Conservation (phyloP, 2,329 filamentous ascomycete genomes). For the Stachybotrys chlorohalonatus region DNA sequence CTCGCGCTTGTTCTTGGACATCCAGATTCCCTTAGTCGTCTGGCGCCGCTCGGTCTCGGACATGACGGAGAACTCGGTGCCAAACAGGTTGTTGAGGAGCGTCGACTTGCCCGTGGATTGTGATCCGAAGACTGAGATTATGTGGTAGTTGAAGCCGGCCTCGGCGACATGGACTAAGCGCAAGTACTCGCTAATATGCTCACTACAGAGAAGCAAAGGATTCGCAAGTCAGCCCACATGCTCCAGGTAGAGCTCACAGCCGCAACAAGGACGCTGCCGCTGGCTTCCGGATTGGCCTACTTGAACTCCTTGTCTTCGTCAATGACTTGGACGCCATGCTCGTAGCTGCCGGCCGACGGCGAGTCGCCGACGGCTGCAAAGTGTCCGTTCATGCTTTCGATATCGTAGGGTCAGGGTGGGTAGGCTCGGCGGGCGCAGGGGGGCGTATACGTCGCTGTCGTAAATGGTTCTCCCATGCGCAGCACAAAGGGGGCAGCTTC, state of each 20-base stretch:
- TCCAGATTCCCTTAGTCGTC: slow-evolving; percentile 99
- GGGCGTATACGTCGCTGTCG: too few species aligned
- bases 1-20: slow-evolving; percentile 87
- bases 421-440: background rate
- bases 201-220: slow-evolving; percentile 34
- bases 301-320: slow-evolving; percentile 92
- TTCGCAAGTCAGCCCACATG: background rate
- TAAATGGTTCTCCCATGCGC: background rate
- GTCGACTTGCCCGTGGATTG: slow-evolving; percentile 99
- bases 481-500: background rate
- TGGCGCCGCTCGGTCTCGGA: slow-evolving; percentile 87
- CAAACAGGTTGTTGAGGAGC: slow-evolving; percentile 89
- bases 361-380: slow-evolving; percentile 65
- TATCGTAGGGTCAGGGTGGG: background rate
- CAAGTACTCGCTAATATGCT: slow-evolving; percentile 74
- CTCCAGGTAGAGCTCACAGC: background rate
- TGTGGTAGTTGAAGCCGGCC: slow-evolving; percentile 96
- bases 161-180: slow-evolving; percentile 69
- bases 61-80: slow-evolving; percentile 96
- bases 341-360: slow-evolving; percentile 60
- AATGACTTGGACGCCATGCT: slow-evolving; percentile 94
- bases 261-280: background rate
- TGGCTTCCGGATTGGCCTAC: slow-evolving; percentile 40
- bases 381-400: slow-evolving; percentile 62
- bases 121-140: slow-evolving; percentile 97